Base-by-base conservation (phyloP, 1,139 yeast species). In the Yamadazyma triangularis region DNA sequence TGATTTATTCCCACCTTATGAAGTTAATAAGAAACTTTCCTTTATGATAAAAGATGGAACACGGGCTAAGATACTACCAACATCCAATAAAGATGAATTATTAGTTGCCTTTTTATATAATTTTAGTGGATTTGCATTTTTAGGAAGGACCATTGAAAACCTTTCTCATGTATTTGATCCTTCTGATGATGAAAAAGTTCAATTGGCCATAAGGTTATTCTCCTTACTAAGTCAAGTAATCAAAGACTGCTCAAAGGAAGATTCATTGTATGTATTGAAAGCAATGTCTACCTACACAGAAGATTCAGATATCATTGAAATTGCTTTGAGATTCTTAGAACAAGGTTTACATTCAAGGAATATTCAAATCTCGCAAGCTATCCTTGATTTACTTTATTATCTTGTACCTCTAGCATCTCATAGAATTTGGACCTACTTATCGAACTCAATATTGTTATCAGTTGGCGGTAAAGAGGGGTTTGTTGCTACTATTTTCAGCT, bases 61-160 rank as follows among this genome's bases (percentile, higher is more conserved):
- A 0, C 73, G 68, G 36, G 96, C 91, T 3, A 81, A 80, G 42
- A 56, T 85, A 1, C 55, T 86, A 20, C 77, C 85, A 1, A 56
- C 75, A 2, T 48, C 64, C 2, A 50, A 50, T 11, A 54, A 57
- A 3, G 59, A 60, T 20, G 66, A 61, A 22, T 69, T 78, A 4
- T 66, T 85, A 25, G 82, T 83, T 1, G 71, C 87, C 19, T 88
- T 91, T 60, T 60, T 81, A 26, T 76, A 82, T 51, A 69, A 72
- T 4, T 87, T 79, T 49, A 84, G 79, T 50, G 97, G 96, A 1
- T 87, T 96, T 95, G 74, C 93, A 0, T 62, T 84, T 25, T 46
- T 89, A 22, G 96, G 96, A 1, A 70, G 95, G 42, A 60, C 85
- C 0, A 54, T 89, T 19, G 89, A 83, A 42, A 82, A 80, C 42